Percentiles rank a stretch among this genome's conserved stretches.
Conservation (phyloP, 768 basidiomycete species). For the Nidularia pulvinata region DNA sequence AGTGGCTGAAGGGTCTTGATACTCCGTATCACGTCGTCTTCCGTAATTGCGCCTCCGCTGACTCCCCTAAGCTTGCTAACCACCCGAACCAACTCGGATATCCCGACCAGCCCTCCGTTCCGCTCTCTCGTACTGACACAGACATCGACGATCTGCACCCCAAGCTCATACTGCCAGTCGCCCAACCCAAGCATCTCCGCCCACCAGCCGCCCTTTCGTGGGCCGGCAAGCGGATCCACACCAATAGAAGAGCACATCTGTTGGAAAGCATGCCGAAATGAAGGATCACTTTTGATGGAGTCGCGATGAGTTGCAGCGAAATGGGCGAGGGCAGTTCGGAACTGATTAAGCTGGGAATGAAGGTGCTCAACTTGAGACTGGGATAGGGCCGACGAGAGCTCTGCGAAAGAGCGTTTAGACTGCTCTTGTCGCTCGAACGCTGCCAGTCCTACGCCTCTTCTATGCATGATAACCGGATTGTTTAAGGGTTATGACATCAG, state of each 20-base stretch:
- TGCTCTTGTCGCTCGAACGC: conserved; percentile 90
- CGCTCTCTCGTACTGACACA: conserved; percentile 86
- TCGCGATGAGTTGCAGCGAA: conserved; percentile 87
- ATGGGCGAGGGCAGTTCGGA: conserved; percentile 74
- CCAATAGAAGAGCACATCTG: conserved; percentile 96
- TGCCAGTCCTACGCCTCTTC: conserved; percentile 85
- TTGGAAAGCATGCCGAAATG: conserved; percentile 90
- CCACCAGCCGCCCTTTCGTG: conserved; percentile 89
- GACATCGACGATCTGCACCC: conserved; percentile 93
- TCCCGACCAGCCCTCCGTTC: conserved; percentile 92
- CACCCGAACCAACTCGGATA: conserved; percentile 81
- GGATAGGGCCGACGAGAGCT: conserved; percentile 80
- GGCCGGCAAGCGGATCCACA: conserved; percentile 92
- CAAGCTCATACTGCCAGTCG: conserved; percentile 96
- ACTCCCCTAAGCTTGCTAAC: conserved; percentile 78
- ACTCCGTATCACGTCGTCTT: conserved; percentile 82
- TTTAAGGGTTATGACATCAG: too few species aligned
- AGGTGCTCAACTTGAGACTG: conserved; percentile 76
- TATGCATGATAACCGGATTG: conserved; percentile 55
- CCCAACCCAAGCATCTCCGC: conserved; percentile 84
- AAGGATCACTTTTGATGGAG: conserved; percentile 81
- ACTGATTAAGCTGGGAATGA: conserved; percentile 79
- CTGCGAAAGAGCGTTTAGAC: conserved; percentile 77
- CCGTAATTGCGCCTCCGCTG: conserved; percentile 68
- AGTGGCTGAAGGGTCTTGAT: conserved; percentile 89